Evolutionary conservation across 1,139 yeast species (phyloP).

Genomic region (Geotrichum europaeum): DNA sequence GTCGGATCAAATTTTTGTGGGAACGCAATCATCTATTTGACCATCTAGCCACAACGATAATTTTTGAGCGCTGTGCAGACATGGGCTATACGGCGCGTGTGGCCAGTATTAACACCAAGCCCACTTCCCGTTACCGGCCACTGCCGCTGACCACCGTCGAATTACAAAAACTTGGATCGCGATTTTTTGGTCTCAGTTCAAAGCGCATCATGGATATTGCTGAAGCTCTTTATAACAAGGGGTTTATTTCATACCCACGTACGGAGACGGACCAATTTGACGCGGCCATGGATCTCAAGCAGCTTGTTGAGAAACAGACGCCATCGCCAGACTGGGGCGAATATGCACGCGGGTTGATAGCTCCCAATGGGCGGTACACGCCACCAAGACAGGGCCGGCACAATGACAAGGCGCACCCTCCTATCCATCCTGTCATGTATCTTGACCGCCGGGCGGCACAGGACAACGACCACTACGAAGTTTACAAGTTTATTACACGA

Average conservation of each 20-base stretch:
- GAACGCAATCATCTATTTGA: slow-evolving; percentile 67
- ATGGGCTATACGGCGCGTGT: slow-evolving; percentile 42
- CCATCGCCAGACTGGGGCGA: slow-evolving; percentile 44
- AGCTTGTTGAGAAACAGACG: slow-evolving; percentile 55
- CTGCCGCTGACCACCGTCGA: slow-evolving; percentile 94
- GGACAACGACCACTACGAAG: slow-evolving; percentile 52
- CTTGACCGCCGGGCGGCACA: slow-evolving; percentile 36
- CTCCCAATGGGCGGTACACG: slow-evolving; percentile 35
- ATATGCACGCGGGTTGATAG: slow-evolving; percentile 38
- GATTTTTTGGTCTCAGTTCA: slow-evolving; percentile 69
- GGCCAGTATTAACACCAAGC: slow-evolving; percentile 48
- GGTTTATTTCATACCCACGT: slow-evolving; percentile 90
- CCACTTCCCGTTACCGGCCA: slow-evolving; percentile 75
- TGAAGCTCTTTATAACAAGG: slow-evolving; percentile 76
- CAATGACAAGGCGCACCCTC: slow-evolving; percentile 97
- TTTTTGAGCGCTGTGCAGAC: slow-evolving; percentile 64
- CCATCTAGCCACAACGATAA: slow-evolving; percentile 51
- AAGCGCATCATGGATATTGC: slow-evolving; percentile 73
- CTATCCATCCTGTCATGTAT: slow-evolving; percentile 71
- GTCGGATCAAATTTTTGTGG: slow-evolving; percentile 54
- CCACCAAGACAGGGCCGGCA: slow-evolving; percentile 73
- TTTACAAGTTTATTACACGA: slow-evolving; percentile 81
- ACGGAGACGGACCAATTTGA: slow-evolving; percentile 95
- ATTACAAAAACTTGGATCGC: slow-evolving; percentile 79
- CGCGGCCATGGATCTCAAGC: slow-evolving; percentile 58